Base-by-base conservation (phyloP, 192 early-diverging fungal species). In the Dispira simplex region DNA sequence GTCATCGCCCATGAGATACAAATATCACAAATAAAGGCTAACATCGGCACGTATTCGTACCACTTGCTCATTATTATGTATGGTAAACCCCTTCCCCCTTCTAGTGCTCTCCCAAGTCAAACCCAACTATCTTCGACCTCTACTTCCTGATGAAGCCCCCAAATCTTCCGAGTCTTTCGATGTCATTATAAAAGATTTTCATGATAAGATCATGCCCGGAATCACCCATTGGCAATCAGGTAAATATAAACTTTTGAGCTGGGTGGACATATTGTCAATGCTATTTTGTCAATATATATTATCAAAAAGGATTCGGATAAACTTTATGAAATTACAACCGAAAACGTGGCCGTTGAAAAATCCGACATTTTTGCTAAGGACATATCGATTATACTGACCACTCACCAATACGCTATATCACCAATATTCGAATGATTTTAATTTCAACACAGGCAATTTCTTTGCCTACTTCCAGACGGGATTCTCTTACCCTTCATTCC, bases 141-240 rank as follows among this genome's bases (percentile, higher is more conserved):
- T 76, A 8, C 66, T 86, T 27, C 84, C 84, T 0, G 55, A 67
- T 26, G 70, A 85, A 51, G 77, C 80, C 8, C 83, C 84, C 0
- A 78, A 85, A 62, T 48, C 63, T 1, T 75, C 75, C 11, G 75
- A 77, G 46, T 64, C 68, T 11, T 75, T 74, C 32, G 73, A 81
- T n/a, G 45, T 21, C 8, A 72, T 82, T n/a, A 57, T 68, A 23
- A 53, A 49, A 3, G 72, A 86, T 47, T 70, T 86, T 27, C 58
- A 78, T 49, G 56, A 58, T 11, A 80, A 79, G 64, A 86, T 86
- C 54, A 73, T 84, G 59, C 84, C 83, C 1, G 83, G 84, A 2
- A 74, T 85, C 16, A 85, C 83, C 1, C 83, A 85, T 70, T 86
- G 84, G 84, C 83, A 86, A 71, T 79, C 79, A 12, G 71, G 70